These are phyloP conservation scores for Pinus tabuliformis DNA, from an alignment of 75 land plant genomes.

Conservation along the genomic window DNA sequence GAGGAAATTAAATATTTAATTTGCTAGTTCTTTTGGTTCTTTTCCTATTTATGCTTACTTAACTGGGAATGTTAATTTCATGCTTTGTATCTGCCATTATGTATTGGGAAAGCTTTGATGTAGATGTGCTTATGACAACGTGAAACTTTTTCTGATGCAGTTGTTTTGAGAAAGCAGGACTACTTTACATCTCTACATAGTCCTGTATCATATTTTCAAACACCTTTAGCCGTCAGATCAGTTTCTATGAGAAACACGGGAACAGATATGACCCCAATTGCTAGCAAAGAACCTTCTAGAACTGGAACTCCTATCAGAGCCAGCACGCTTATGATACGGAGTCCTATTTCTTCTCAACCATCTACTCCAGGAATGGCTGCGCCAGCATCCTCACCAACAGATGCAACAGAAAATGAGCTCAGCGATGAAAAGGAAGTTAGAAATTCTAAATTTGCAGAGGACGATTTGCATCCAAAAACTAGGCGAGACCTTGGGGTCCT, in stretches of 20 bases:
- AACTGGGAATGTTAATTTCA: neutral
- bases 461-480: conserved; percentile 27
- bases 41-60: neutral
- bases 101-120: neutral
- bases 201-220: neutral
- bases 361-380: conserved; percentile 37
- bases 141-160: conserved; percentile 8
- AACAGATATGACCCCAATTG: conserved; percentile 67
- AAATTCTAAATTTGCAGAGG: conserved; percentile 3
- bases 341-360: conserved; percentile 44
- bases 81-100: neutral
- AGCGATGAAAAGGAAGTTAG: neutral
- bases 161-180: conserved; percentile 8
- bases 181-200: neutral
- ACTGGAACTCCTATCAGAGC: conserved; percentile 54
- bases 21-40: neutral
- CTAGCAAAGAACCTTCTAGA: conserved; percentile 66
- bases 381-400: conserved; percentile 20
- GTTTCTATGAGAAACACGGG: conserved; percentile 72
- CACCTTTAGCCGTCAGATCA: conserved; percentile 10
- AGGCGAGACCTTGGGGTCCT: conserved; percentile 67
- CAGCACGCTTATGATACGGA: conserved; percentile 43
- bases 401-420: conserved; percentile 5
- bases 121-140: neutral
- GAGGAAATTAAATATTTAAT: conserved; percentile 6